Base-by-base conservation (phyloP, 176 grass and related monocot genomes). In the Tillandsia leiboldiana region DNA sequence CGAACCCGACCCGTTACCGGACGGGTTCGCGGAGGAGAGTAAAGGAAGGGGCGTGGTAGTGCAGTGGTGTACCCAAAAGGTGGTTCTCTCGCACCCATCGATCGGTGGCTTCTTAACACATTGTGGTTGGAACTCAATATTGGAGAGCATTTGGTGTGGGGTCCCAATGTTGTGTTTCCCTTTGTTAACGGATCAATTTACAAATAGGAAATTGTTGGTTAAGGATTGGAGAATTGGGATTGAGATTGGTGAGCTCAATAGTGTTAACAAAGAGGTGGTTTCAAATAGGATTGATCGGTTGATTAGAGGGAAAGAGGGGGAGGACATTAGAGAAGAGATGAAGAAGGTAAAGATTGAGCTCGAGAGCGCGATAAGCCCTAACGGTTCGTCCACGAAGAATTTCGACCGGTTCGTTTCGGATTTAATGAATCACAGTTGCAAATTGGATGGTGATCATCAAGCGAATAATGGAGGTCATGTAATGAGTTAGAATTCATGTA, bases 81-180 rank as follows among this genome's bases (percentile, higher is more conserved):
- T 87, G 71, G 90, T 95, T 51, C 56, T 95, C 12, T 47, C 79
- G 12, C 83, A 87, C 86, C 26, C 76, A 1, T 53, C 83, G 20
- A 66, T 87, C 0, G 83, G 81, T 0, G 78, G 15, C 0, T 95
- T 95, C 83, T 50, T 95, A 10, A 95, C 86, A 58, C 90, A 95
- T 72, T 89, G 83, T 33, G 90, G 90, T 1, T 95, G 90, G 90
- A 95, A 95, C 66, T 95, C 86, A 14, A 33, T 87, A n/a, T 66
- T 90, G 4, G 91, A 95, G 81, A 87, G 84, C 49, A 64, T 78
- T 7, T 85, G 87, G 91, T 83, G 76, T 0, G 81, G 79, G 2
- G 79, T 90, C 3, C 87, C 87, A 23, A 80, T 96, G 91, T 58
- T 90, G 0, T 90, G 91, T 56, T 96, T 96, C 80, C 91, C 87